Evolutionary conservation across 441 rosid genomes (phyloP).

Genomic region (Gossypium schwendimanii): DNA sequence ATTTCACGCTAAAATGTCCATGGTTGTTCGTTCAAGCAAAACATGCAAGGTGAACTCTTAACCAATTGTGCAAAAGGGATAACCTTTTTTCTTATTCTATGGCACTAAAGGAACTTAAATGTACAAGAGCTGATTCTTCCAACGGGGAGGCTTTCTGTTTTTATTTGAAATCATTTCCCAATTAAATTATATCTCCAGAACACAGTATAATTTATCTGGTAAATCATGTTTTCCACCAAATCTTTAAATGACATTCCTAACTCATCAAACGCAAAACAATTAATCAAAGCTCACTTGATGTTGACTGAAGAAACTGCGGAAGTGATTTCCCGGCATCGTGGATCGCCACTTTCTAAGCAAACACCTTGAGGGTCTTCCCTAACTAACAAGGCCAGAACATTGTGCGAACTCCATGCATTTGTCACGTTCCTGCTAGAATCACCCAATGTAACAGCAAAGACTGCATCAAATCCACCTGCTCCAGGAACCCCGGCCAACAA

Average conservation of each 20-base stretch:
- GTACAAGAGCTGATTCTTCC: not conserved
- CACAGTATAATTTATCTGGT: constrained; percentile 3
- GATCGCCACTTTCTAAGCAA: constrained; percentile 67
- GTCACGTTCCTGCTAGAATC: constrained; percentile 50
- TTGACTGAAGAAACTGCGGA: constrained; percentile 50
- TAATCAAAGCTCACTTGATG: constrained; percentile 32
- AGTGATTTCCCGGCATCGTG: constrained; percentile 49
- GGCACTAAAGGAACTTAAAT: not conserved
- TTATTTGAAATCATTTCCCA: not conserved
- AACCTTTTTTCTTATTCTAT: not conserved
- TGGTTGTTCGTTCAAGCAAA: no score
- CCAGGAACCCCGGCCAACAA: constrained; percentile 91
- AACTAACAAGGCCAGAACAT: constrained; percentile 77
- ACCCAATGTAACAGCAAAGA: constrained; percentile 70
- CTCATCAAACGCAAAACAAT: constrained; percentile 19
- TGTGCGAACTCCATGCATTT: constrained; percentile 62
- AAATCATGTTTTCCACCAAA: constrained; percentile 26
- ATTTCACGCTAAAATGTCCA: no score
- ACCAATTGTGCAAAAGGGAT: not conserved
- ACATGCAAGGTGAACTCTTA: not conserved
- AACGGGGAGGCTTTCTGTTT: not conserved
- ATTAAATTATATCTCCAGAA: not conserved
- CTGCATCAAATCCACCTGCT: constrained; percentile 96
- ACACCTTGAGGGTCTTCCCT: constrained; percentile 87
- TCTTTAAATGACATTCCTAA: constrained; percentile 15